phyloP scores from a whole-genome alignment of 345 rosid species.

The Syzygium aromaticum region DNA sequence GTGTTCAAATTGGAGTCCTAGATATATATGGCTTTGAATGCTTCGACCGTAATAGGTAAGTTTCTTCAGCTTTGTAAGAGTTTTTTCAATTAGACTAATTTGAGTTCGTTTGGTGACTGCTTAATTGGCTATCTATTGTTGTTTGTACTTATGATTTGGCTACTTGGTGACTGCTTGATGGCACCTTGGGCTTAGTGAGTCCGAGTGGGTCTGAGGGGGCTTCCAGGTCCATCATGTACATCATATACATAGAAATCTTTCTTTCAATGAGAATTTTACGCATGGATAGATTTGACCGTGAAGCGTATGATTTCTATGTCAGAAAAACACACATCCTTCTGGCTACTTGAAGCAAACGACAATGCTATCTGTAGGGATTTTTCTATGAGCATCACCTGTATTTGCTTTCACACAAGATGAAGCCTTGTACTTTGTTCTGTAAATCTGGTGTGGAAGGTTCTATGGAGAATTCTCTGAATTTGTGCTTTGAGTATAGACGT shows the following conservation, averaged over 20 bases:
- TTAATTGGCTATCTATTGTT: not conserved
- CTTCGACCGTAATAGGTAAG: conserved; percentile 80
- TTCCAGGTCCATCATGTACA: not conserved
- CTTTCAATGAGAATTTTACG: not conserved
- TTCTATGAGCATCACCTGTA: not conserved
- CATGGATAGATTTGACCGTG: not conserved
- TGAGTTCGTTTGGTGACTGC: not conserved
- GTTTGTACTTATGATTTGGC: not conserved
- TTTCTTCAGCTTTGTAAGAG: not conserved
- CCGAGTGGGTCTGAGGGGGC: not conserved
- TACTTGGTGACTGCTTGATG: not conserved
- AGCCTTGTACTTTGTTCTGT: not conserved
- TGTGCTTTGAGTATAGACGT: not conserved
- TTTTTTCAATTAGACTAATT: not conserved
- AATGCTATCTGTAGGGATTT: not conserved
- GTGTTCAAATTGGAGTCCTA: conserved; percentile 77
- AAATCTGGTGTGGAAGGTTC: not conserved
- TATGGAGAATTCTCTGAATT: not conserved
- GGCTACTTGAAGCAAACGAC: not conserved
- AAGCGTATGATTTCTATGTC: not conserved
- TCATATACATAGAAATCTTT: not conserved
- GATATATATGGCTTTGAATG: conserved; percentile 99
- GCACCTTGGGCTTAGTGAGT: not conserved
- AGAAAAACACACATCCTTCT: not conserved
- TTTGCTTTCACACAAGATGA: not conserved